A percentile compares a stretch with the other conserved stretches of the same genome.
Conservation (phyloP, 768 basidiomycete species). For the Phaeolepiota aurea region DNA sequence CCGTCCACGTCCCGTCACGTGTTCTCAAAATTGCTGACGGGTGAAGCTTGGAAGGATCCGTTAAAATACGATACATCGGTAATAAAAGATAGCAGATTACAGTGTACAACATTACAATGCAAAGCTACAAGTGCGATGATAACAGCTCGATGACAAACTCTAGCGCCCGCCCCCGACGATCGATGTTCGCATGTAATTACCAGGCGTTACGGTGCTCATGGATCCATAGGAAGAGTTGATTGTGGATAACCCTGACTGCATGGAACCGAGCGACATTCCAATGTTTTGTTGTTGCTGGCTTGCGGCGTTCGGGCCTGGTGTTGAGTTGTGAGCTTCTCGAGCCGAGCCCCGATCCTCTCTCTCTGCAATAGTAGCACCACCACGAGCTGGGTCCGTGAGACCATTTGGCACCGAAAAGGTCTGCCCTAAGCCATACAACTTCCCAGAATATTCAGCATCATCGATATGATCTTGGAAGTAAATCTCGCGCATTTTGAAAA, state of each 20-base stretch:
- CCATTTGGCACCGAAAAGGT: constrained; percentile 67
- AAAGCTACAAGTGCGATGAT: background rate
- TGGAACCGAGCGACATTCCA: constrained; percentile 42
- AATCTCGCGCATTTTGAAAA: constrained; percentile 91
- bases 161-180: constrained; percentile 47
- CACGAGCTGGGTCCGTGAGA: constrained; percentile 53
- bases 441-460: constrained; percentile 73
- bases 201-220: constrained; percentile 47
- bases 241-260: constrained; percentile 32
- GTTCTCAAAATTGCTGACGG: too few relatives aligned
- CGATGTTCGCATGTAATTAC: constrained; percentile 49
- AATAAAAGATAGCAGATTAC: background rate
- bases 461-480: constrained; percentile 92
- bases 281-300: constrained; percentile 26
- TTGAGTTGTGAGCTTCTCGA: constrained; percentile 48
- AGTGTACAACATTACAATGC: background rate
- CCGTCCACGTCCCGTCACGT: too few relatives aligned
- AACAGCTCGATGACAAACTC: background rate
- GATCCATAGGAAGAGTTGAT: constrained; percentile 50
- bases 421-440: constrained; percentile 77
- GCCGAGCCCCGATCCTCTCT: constrained; percentile 57
- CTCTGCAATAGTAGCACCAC: constrained; percentile 77
- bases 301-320: constrained; percentile 37
- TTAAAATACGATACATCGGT: background rate
- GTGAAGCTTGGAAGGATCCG: too few relatives aligned